A percentile compares a stretch with the other conserved stretches of the same genome.
These are phyloP conservation scores for Pyrenochaeta sp. DNA, from an alignment of 2,329 filamentous ascomycete species.

Conservation along the genomic window DNA sequence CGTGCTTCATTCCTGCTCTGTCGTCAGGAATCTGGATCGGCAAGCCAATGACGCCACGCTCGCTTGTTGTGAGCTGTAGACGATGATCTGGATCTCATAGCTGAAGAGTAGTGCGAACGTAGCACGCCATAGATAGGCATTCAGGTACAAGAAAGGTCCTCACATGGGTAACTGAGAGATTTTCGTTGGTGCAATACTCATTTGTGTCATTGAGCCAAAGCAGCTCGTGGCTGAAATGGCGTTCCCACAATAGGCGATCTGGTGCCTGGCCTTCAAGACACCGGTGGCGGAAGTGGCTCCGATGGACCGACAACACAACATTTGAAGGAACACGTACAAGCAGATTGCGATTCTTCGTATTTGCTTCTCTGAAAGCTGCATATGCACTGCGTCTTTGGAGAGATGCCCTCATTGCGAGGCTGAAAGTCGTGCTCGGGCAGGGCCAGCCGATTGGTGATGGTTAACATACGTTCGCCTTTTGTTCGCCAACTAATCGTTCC, in stretches of 20 bases:
- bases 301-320: background rate
- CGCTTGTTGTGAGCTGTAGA: background rate
- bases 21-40: constrained; percentile 5
- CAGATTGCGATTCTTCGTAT: background rate
- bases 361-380: background rate
- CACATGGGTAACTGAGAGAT: background rate
- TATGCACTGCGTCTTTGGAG: constrained; percentile 1
- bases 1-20: constrained; percentile 2
- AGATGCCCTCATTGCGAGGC: constrained; percentile 9
- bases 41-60: constrained; percentile 1
- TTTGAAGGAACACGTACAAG: background rate
- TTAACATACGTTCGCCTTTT: background rate
- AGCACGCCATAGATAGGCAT: background rate
- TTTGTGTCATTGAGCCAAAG: background rate
- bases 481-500: background rate
- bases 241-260: constrained; percentile 1
- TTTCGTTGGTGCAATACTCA: background rate
- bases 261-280: background rate
- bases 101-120: no score
- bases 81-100: constrained; percentile 1
- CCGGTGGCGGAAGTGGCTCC: background rate
- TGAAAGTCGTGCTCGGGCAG: constrained; percentile 7
- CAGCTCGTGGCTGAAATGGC: constrained; percentile 4
- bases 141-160: background rate
- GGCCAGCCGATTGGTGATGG: background rate